phyloP scores from a whole-genome alignment of 306 rosid genomes.

The Malus asiatica region DNA sequence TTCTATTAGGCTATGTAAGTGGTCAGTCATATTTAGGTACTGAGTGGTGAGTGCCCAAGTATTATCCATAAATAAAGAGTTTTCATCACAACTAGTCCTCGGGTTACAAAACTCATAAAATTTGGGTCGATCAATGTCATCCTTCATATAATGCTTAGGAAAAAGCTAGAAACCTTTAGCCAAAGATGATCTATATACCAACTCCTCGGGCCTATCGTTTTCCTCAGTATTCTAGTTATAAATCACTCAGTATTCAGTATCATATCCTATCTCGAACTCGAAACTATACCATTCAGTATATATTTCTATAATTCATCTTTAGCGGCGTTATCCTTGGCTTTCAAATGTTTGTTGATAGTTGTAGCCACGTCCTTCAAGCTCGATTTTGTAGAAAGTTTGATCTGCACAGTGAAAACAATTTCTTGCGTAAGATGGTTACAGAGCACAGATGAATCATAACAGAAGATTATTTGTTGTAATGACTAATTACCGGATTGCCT shows the following conservation, averaged over 20 bases:
- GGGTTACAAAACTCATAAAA: too few species aligned
- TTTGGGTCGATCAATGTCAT: too few species aligned
- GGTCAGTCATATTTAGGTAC: too few species aligned
- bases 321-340: conserved; percentile 30
- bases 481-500: conserved; percentile 61
- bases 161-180: not conserved
- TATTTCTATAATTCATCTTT: conserved; percentile 69
- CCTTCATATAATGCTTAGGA: not conserved
- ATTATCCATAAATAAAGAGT: too few species aligned
- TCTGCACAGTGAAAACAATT: conserved; percentile 38
- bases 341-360: conserved; percentile 57
- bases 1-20: too few species aligned
- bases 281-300: not conserved
- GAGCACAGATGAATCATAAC: not conserved
- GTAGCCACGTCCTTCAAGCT: conserved; percentile 81
- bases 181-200: not conserved
- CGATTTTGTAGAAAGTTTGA: conserved; percentile 60
- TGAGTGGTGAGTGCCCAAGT: too few species aligned
- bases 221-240: not conserved
- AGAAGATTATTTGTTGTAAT: not conserved
- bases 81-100: too few species aligned
- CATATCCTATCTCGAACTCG: not conserved
- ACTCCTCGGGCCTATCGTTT: not conserved
- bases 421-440: not conserved
- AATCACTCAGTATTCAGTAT: not conserved